Evolutionary conservation across 1,284 basidiomycete species (phyloP).

Genomic region (Trametes polyzona): DNA sequence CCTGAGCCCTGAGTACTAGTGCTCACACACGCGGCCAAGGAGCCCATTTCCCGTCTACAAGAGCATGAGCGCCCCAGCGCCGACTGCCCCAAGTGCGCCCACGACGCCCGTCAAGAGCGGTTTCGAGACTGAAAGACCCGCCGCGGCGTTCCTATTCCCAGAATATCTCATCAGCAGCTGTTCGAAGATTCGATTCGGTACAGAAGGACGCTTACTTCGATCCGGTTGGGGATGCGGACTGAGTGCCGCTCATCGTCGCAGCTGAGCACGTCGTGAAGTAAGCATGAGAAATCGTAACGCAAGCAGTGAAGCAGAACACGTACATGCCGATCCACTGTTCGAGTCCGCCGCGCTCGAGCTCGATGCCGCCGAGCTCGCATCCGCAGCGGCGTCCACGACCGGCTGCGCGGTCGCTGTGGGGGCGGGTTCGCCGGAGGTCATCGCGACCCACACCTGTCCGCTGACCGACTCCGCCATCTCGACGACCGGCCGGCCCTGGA

Average conservation of each 20-base stretch:
- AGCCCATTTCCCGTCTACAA: background rate
- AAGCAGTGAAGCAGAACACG: background rate
- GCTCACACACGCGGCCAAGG: too few species aligned
- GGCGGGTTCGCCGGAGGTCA: background rate
- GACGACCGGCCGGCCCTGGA: constrained; percentile 5
- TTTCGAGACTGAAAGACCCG: background rate
- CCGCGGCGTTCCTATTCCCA: background rate
- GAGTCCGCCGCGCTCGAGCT: background rate
- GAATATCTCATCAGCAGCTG: background rate
- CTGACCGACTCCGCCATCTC: constrained; percentile 1
- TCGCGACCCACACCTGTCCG: constrained; percentile 1
- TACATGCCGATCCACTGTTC: too few species aligned
- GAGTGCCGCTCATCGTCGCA: too few species aligned
- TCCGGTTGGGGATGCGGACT: background rate
- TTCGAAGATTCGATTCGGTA: background rate
- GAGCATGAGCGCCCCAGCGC: constrained; percentile 1
- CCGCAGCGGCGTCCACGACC: background rate
- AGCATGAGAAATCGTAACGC: background rate
- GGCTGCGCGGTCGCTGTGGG: background rate
- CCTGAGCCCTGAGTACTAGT: background rate
- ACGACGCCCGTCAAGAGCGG: constrained; percentile 1
- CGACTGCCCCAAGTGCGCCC: background rate
- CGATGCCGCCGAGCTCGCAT: background rate
- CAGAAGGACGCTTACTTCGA: background rate
- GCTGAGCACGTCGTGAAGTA: background rate